Conservation (phyloP, 345 rosid species). For the Melaleuca alternifolia region DNA sequence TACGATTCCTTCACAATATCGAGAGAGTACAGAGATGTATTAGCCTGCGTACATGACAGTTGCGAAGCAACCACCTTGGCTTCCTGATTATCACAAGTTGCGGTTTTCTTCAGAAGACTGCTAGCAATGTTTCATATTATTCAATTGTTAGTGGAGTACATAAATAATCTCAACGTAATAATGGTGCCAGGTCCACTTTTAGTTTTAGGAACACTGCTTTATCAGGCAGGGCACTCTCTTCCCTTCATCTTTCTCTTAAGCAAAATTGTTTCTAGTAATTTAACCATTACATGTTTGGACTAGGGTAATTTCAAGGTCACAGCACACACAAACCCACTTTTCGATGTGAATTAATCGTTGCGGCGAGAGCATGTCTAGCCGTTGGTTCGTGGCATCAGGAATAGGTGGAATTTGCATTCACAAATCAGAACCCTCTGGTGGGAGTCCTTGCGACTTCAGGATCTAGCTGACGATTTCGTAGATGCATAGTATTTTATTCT, state of each 20-base stretch:
- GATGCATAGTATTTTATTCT: background rate
- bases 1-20: conserved; percentile 77
- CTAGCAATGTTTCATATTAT: background rate
- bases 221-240: background rate
- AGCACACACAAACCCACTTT: background rate
- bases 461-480: background rate
- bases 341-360: background rate
- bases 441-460: background rate
- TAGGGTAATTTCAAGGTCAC: background rate
- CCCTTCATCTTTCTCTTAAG: background rate
- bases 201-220: background rate
- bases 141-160: background rate
- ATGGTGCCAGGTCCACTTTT: background rate
- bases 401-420: background rate
- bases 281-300: background rate
- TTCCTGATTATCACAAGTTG: background rate
- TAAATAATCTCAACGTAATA: background rate
- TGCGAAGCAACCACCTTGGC: conserved; percentile 65
- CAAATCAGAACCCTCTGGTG: background rate
- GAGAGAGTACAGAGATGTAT: conserved; percentile 72
- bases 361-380: background rate
- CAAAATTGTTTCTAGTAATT: background rate
- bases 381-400: background rate
- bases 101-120: background rate
- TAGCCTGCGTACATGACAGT: conserved; percentile 71